Evolutionary conservation across 257 asterid species (phyloP).

Genomic region (Rubia yunnanensis): DNA sequence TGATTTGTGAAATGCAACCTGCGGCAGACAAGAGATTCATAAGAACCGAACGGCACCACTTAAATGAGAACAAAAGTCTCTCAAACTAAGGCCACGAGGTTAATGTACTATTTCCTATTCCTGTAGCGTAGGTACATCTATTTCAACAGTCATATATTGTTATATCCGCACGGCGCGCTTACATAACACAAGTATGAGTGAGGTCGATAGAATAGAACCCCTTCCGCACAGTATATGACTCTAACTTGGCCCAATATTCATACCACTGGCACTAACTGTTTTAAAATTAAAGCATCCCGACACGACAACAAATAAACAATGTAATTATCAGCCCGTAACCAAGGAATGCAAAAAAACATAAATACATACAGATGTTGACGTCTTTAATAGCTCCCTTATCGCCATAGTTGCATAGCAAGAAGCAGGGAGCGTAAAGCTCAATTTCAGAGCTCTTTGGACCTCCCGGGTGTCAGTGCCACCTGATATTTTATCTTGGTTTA

Average conservation of each 20-base stretch:
- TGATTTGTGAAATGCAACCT: constrained; percentile 91
- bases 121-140: neutral
- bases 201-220: too few species aligned
- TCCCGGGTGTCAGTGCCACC: constrained; percentile 23
- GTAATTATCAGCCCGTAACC: neutral
- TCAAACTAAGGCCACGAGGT: too few species aligned
- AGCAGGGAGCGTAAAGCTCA: constrained; percentile 84
- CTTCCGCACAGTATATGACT: neutral
- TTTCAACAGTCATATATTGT: too few species aligned
- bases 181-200: neutral
- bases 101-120: neutral
- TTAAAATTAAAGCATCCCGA: neutral
- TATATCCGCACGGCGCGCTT: too few species aligned
- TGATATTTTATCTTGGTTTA: constrained; percentile 24
- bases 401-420: constrained; percentile 99
- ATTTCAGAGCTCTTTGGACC: constrained; percentile 63
- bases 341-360: constrained; percentile 10
- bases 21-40: constrained; percentile 16
- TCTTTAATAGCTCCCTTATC: constrained; percentile 87
- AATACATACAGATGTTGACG: constrained; percentile 80
- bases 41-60: neutral
- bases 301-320: neutral
- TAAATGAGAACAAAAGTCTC: constrained; percentile 1
- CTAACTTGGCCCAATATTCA: neutral
- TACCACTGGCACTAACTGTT: neutral